phyloP scores from a whole-genome alignment of 495 filamentous ascomycete genomes.

The Hypomontagnella submonticulosa region DNA sequence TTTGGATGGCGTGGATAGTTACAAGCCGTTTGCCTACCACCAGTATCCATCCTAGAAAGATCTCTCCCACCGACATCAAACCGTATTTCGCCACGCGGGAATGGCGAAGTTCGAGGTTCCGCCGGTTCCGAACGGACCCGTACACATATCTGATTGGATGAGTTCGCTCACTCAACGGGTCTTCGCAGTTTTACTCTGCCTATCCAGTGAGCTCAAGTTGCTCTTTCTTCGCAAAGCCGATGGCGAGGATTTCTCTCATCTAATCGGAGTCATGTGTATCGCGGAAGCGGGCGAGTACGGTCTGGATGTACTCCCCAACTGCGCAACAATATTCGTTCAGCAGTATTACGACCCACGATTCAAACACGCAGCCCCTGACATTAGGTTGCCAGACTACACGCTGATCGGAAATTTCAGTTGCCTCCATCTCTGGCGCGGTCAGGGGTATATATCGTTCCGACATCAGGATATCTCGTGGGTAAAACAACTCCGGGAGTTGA shows the following conservation, averaged over 20 bases:
- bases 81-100: neutral
- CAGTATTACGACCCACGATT: neutral
- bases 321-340: conserved; percentile 17
- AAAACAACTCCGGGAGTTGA: conserved; percentile 8
- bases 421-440: conserved; percentile 18
- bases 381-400: neutral
- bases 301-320: neutral
- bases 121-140: neutral
- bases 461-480: neutral
- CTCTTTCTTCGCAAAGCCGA: conserved; percentile 15
- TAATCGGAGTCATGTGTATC: neutral
- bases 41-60: conserved; percentile 11
- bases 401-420: conserved; percentile 2
- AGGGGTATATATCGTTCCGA: neutral
- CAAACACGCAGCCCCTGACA: too few relatives aligned
- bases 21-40: neutral
- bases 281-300: neutral
- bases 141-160: neutral
- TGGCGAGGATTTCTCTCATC: neutral
- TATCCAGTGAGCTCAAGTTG: neutral
- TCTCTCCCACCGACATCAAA: neutral
- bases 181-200: conserved; percentile 18
- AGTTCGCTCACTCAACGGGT: conserved; percentile 2
- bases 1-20: neutral
- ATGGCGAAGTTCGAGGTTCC: neutral